A percentile compares a stretch with the other conserved stretches of the same genome.
Conservation (phyloP, 2,329 filamentous ascomycete species). For the Cordyceps cicadae region DNA sequence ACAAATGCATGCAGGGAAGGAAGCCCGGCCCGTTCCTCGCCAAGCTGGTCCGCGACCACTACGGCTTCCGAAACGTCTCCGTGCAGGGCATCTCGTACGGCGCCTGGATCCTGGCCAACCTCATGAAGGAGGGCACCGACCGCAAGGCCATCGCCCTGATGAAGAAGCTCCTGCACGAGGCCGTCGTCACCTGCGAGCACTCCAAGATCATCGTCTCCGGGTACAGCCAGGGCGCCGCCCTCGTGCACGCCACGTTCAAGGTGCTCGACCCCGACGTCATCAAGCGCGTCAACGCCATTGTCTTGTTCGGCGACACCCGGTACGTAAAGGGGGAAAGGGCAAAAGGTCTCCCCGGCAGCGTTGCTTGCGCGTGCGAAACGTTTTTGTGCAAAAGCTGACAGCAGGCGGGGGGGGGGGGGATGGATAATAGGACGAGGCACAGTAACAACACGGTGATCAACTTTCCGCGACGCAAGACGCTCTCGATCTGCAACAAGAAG, state of each 20-base stretch:
- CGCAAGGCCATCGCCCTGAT: constrained; percentile 25
- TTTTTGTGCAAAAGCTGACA: too few relatives aligned
- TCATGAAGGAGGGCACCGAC: constrained; percentile 23
- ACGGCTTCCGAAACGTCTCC: constrained; percentile 16
- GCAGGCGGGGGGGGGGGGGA: too few relatives aligned
- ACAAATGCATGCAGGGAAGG: constrained; percentile 6
- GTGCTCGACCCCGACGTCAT: constrained; percentile 17
- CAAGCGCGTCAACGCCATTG: constrained; percentile 19
- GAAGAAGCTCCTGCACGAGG: constrained; percentile 25
- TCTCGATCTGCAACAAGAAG: constrained; percentile 33
- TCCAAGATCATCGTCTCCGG: constrained; percentile 30
- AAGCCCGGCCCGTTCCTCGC: constrained; percentile 15
- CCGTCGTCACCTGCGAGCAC: constrained; percentile 12
- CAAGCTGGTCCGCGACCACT: constrained; percentile 15
- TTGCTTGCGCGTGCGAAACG: too few relatives aligned
- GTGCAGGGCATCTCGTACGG: constrained; percentile 27
- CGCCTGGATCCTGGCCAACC: constrained; percentile 26
- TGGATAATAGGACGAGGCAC: constrained; percentile 15
- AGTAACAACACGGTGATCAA: constrained; percentile 28
- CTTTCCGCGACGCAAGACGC: constrained; percentile 27
- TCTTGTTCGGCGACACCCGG: constrained; percentile 22
- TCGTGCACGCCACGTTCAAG: constrained; percentile 22
- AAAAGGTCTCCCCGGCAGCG: too few relatives aligned
- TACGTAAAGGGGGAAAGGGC: not conserved
- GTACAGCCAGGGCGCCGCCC: constrained; percentile 29